These are phyloP conservation scores for grape (Vitis vinifera) DNA, from an alignment of 164 flowering plant species.

Conservation along the genomic window DNA sequence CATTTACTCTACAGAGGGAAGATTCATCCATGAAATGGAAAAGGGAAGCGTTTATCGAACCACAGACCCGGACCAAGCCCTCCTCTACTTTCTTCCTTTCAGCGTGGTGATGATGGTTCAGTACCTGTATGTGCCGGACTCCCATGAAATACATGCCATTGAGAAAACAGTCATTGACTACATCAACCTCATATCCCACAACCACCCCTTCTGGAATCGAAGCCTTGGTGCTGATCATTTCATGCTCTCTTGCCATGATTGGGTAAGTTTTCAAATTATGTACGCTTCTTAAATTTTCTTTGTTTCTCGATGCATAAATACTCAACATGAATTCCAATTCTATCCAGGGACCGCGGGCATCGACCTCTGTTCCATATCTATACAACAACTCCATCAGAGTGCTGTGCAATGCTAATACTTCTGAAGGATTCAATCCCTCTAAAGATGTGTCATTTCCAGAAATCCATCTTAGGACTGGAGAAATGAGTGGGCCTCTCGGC, in stretches of 20 bases:
- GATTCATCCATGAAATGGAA: conserved; percentile 62
- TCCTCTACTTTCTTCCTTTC: conserved; percentile 53
- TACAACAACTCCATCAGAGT: conserved; percentile 50
- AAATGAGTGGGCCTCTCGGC: conserved; percentile 33
- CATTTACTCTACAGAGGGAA: conserved; percentile 70
- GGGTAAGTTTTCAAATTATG: conserved; percentile 23
- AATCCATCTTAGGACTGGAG: conserved; percentile 43
- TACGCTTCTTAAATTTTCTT: neutral
- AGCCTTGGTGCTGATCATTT: conserved; percentile 63
- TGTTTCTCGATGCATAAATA: neutral
- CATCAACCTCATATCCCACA: conserved; percentile 26
- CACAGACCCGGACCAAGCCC: conserved; percentile 44
- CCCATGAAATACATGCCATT: conserved; percentile 23
- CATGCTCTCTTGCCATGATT: conserved; percentile 71
- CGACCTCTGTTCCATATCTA: conserved; percentile 36
- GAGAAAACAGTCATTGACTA: conserved; percentile 37
- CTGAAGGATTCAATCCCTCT: conserved; percentile 56
- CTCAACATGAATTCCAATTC: too few species aligned
- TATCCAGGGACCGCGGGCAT: conserved; percentile 43
- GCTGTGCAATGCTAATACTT: conserved; percentile 63
- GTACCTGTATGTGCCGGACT: conserved; percentile 31
- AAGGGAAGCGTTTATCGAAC: conserved; percentile 31
- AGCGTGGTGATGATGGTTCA: conserved; percentile 52
- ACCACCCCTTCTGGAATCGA: conserved; percentile 58
- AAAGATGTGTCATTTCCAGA: conserved; percentile 65